Evolutionary conservation across 331 rosid genomes (phyloP).

Genomic region (Dryas integrifolia): DNA sequence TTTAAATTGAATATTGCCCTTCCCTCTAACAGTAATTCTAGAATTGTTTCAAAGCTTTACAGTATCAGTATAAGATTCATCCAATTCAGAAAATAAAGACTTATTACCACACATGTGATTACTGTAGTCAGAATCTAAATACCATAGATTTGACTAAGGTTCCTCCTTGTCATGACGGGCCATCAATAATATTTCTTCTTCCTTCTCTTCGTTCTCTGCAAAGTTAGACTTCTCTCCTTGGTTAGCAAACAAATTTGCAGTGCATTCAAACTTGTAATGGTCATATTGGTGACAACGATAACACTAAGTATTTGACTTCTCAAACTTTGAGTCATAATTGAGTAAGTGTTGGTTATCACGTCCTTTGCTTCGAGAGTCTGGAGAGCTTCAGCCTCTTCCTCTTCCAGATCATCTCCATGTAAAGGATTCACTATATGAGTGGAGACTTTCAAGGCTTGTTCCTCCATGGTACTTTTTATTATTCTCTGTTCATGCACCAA

Average conservation of each 20-base stretch:
- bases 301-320: not conserved
- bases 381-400: not conserved
- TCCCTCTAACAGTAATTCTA: not conserved
- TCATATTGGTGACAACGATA: not conserved
- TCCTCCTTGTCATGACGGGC: not conserved
- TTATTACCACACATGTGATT: constrained; percentile 2
- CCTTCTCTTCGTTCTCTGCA: not conserved
- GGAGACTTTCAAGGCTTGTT: too few species aligned
- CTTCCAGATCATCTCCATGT: not conserved
- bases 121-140: not conserved
- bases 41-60: not conserved
- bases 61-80: not conserved
- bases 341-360: not conserved
- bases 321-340: not conserved
- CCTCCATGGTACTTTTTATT: too few species aligned
- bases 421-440: not conserved
- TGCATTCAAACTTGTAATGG: not conserved
- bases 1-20: not conserved
- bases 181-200: not conserved
- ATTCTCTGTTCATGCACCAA: too few species aligned
- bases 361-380: not conserved
- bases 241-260: not conserved
- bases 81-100: not conserved
- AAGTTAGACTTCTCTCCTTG: not conserved
- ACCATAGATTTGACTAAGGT: not conserved